Evolutionary conservation across 257 asterid genomes (phyloP), one percentile per base, ranked within the genome.

Genomic region (Solanum ossicruentum): DNA sequence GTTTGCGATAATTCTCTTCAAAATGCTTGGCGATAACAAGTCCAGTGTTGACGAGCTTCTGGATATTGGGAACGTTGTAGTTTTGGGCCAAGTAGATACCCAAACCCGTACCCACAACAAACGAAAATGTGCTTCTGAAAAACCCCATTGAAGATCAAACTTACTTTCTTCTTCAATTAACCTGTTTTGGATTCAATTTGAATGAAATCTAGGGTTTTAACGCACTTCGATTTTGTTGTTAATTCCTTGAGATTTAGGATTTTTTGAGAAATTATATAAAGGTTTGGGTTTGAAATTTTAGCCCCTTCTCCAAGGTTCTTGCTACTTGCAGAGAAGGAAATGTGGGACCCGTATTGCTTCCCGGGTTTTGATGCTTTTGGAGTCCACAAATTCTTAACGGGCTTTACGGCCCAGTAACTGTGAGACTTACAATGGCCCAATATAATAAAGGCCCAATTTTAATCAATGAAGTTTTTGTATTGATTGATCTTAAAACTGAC

Each of bases 81-180:
- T 93, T 93, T 93, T 95, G 97, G 75, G 97, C 98, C n/a, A 89
- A 79, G 86, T 93, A 95, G 28, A 95, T 87, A 49, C 98, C 97
- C 66, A 89, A 86, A 39, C 85, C 90, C 56, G 97, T 90, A 61
- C 97, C 98, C 51, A 86, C n/a, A 86, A 87, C 82, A 88, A 93
- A 93, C 12, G 91, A 84, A 86, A 95, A 91, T 66, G 89, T 56
- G 90, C 90, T 91, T 86, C 72, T 89, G 57, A 93, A 80, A 7
- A 92, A 79, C 43, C 93, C 95, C 95, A 18, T 55, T 3, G 18
- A 23, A 32, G n/a, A 23, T 60, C 13, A 20, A 15, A 65, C 54
- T 5, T 58, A 12, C 10, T 60, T 60, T 60, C 32, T 65, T 65
- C 43, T 65, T 65, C 45, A 13, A 65, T 65, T 6, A 12, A 63